Base-by-base conservation (phyloP, 768 basidiomycete species). In the Boletus insuetus region DNA sequence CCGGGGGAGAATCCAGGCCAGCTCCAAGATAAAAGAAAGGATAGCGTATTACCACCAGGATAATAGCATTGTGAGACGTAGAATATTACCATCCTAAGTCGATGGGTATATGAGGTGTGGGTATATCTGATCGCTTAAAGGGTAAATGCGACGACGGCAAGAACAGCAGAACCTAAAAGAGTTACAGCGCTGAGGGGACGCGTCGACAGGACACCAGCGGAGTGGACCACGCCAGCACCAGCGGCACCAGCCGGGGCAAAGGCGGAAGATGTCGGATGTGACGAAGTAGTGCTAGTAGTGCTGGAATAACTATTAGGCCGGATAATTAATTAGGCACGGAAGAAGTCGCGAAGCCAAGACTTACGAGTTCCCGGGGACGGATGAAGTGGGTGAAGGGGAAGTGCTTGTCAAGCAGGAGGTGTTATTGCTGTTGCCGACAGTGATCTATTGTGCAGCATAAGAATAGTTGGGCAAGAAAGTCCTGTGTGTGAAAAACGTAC, bases 401-500 rank as follows among this genome's bases (percentile, higher is more conserved):
- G 59, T 38, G 32, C 46, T 49, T 34, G 55, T 0, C 49, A 80
- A 55, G 64, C 80, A 80, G 19, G 76, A 74, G 7, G 65, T 48
- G 54, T 78, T 69, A 42, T 57, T 62, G 64, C 75, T 76, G 20
- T 17, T 12, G 37, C 65, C 63, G 19, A 81, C 64, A 35, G 68
- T 67, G 59, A 77, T 61, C 79, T 79, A 38, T 51, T 22, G 24
- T 43, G 8, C 35, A 7, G 8, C 19, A 48, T 49, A 26, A 29
- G 10, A 46, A 46, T 32, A 11, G 14, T 26, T 6, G 40, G 35
- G 17, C 11, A 39, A n/a, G 31, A 20, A 22, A 29, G 11, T 17
- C 1, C 11, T 13, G 19, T 43, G 24, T 16, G 35, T 14, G 45
- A 41, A 43, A 56, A 17, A 77, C 83, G 65, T 56, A 89, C 89